Evolutionary conservation across 139 green algal species (phyloP), one percentile per base, ranked within the genome.

Genomic region (Chlorella sp.): DNA sequence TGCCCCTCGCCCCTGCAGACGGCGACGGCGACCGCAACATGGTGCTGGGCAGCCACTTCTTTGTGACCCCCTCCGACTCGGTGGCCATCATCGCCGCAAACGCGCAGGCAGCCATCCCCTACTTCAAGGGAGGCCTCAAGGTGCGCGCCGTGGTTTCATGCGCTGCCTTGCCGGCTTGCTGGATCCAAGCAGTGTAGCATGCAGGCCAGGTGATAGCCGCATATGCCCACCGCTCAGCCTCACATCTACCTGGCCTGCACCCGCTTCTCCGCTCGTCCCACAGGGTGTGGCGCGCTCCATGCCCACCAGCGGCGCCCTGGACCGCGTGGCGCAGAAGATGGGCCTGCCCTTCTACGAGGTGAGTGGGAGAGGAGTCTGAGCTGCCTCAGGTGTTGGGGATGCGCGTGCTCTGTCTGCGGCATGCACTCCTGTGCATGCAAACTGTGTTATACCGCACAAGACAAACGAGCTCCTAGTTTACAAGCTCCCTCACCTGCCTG

Each of bases 1-100:
- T 24, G 14, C 48, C n/a, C 74, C 46, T 54, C 19, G 22, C 6
- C 34, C 36, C 17, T 17, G 77, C 77, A 83, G 96, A 98, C 84
- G 96, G 96, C 74, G 97, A 99, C 84, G 97, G 97, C 76, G 97
- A 99, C 91, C 94, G 97, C 87, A 99, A 99, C 95, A 99, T 99
- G 97, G 96, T 99, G 87, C 92, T 99, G 79, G 97, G 97, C 67
- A 90, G 92, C 83, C 89, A 97, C 81, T 99, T 99, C 91, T 99
- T 99, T 88, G 93, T 99, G 79, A 98, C 95, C 9, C 97, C 97
- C 36, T 97, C 92, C 36, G 97, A 99, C 93, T 97, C 91, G 24
- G 97, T 99, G 41, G 97, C 97, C 36, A 98, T 99, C 87, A 99
- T 99, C 76, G 97, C 97, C 24, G 97, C 97, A 77, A 99, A 99